Percentiles rank a stretch among this genome's conserved stretches.
phyloP scores from a whole-genome alignment of 2,329 filamentous ascomycete genomes.

The Tolypocladium ophioglossoides region DNA sequence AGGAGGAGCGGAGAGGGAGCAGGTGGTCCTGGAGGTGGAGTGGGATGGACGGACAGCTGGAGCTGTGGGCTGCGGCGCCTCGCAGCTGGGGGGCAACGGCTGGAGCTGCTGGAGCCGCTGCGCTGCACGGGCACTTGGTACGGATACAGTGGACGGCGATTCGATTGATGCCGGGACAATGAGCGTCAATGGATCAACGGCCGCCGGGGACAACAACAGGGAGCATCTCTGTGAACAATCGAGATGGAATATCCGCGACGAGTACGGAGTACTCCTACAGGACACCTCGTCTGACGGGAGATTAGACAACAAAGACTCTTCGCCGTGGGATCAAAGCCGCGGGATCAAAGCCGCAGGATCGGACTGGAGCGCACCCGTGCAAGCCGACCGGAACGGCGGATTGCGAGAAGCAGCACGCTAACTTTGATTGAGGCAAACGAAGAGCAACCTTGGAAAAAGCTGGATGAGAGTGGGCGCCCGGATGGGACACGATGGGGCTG shows the following conservation, averaged over 20 bases:
- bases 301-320: background rate
- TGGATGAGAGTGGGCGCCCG: no score
- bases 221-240: background rate
- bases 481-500: background rate
- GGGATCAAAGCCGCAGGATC: background rate
- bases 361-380: background rate
- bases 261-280: no score
- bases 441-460: no score
- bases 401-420: background rate
- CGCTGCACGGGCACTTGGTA: no score
- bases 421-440: background rate
- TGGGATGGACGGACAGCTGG: background rate
- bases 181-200: no score
- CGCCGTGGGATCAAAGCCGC: background rate
- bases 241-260: background rate
- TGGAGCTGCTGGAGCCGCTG: background rate
- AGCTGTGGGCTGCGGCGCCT: background rate
- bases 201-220: no score
- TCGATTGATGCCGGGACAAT: no score
- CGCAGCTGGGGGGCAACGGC: background rate
- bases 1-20: constrained; percentile 1
- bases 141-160: no score
- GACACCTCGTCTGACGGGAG: background rate
- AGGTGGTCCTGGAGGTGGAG: background rate
- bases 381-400: background rate